Conservation (phyloP, 805 yeast species). For the Cyberlindnera maritima region DNA sequence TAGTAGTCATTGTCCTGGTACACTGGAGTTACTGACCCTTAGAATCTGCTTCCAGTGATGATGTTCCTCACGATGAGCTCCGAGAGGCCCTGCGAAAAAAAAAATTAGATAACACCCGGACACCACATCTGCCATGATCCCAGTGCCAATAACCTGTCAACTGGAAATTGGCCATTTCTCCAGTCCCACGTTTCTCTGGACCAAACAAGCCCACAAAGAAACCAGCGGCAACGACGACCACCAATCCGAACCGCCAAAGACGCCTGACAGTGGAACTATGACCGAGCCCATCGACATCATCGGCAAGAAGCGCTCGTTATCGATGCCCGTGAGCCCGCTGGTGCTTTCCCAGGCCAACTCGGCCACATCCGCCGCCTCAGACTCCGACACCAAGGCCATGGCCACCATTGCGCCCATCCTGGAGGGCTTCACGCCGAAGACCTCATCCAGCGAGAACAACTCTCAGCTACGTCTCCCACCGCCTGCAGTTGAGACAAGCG, state of each 20-base stretch:
- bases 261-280: conserved; percentile 8
- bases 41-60: not conserved
- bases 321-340: conserved; percentile 32
- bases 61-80: not conserved
- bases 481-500: conserved; percentile 18
- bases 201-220: not conserved
- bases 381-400: conserved; percentile 54
- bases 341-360: conserved; percentile 22
- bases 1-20: conserved; percentile 7
- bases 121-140: conserved; percentile 1
- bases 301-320: conserved; percentile 7
- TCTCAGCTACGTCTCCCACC: conserved; percentile 25
- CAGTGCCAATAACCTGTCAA: not conserved
- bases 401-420: conserved; percentile 79
- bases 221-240: too few relatives aligned
- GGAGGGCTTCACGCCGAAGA: conserved; percentile 70
- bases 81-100: not conserved
- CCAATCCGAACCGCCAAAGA: too few relatives aligned
- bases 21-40: not conserved
- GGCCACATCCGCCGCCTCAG: conserved; percentile 14
- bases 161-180: not conserved
- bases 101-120: not conserved
- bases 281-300: conserved; percentile 25
- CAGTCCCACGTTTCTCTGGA: conserved; percentile 1
- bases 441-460: conserved; percentile 50